Percentiles rank a stretch among this genome's conserved stretches.
These are phyloP conservation scores for Solioccasus polychromus DNA, from an alignment of 768 basidiomycete species.

Conservation along the genomic window DNA sequence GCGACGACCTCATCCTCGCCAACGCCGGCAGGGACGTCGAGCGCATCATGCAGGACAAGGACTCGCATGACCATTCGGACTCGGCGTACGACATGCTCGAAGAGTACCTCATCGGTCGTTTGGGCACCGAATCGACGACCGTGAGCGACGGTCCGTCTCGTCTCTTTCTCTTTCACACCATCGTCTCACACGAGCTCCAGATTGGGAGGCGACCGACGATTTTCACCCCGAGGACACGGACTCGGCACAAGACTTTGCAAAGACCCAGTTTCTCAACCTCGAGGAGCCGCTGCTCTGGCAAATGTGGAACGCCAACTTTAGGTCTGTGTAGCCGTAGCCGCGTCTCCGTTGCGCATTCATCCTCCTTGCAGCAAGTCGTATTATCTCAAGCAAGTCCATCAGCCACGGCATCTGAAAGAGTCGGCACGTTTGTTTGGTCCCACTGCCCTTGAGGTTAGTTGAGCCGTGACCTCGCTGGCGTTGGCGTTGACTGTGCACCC, in stretches of 20 bases:
- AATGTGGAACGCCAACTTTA: constrained; percentile 85
- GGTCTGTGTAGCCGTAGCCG: constrained; percentile 39
- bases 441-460: constrained; percentile 69
- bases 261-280: constrained; percentile 90
- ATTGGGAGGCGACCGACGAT: constrained; percentile 88
- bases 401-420: constrained; percentile 82
- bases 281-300: constrained; percentile 80
- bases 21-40: constrained; percentile 85
- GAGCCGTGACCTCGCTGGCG: background rate
- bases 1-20: constrained; percentile 84
- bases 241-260: constrained; percentile 73
- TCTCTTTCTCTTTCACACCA: background rate
- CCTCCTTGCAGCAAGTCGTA: constrained; percentile 71
- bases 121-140: constrained; percentile 71
- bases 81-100: constrained; percentile 90
- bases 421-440: constrained; percentile 88
- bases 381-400: constrained; percentile 95
- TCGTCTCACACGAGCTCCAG: constrained; percentile 36
- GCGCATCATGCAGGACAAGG: constrained; percentile 72
- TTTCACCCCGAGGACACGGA: constrained; percentile 93
- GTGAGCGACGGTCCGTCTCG: constrained; percentile 70
- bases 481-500: constrained; percentile 1
- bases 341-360: background rate
- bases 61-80: constrained; percentile 86
- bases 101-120: constrained; percentile 80